Evolutionary conservation across 1,284 basidiomycete species (phyloP), one percentile per base, ranked within the genome.

Genomic region (Mycena sp.): DNA sequence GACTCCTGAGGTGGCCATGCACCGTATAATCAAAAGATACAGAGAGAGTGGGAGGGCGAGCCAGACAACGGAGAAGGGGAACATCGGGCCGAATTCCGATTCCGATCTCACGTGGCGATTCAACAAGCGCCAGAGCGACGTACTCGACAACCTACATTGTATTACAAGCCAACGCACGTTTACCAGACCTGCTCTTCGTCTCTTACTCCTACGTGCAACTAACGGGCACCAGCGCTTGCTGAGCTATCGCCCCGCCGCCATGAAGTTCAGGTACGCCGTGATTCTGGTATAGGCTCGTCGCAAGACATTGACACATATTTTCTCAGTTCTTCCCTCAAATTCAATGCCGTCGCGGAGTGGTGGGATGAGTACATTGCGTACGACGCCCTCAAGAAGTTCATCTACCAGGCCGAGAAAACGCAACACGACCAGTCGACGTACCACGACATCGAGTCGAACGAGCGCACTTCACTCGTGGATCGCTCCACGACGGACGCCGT

Each of bases 291-390:
- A 12, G 11, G 30, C 4, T n/a, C n/a, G n/a, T n/a, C n/a, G n/a
- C n/a, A n/a, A n/a, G n/a, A n/a, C n/a, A 14, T 21, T 55, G 21
- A 41, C 46, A 35, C 32, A 26, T 43, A 6, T 26, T 37, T 19
- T 21, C 21, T 9, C 32, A 89, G 87, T 69, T 89, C 87, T 29
- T 91, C 94, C 16, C 85, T 98, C 67, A 94, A 96, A 75, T 96
- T 97, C 79, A 98, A 98, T 73, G 92, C 94, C 23, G 93, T 96
- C 41, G 85, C 95, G 1, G 96, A 98, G 67, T 98, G 96, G 96
- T 92, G 92, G 86, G 92, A 95, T 71, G 89, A 96, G 68, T 98
- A 98, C 74, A 91, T 99, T 65, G 86, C 89, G 87, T 94, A 96
- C 73, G 94, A 94, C 71, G 81, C 88, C 0, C 83, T 98, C 70